Percentiles rank a stretch among this genome's conserved stretches.
These are phyloP conservation scores for Neurospora terricola DNA, from an alignment of 495 filamentous ascomycete genomes.

Conservation along the genomic window DNA sequence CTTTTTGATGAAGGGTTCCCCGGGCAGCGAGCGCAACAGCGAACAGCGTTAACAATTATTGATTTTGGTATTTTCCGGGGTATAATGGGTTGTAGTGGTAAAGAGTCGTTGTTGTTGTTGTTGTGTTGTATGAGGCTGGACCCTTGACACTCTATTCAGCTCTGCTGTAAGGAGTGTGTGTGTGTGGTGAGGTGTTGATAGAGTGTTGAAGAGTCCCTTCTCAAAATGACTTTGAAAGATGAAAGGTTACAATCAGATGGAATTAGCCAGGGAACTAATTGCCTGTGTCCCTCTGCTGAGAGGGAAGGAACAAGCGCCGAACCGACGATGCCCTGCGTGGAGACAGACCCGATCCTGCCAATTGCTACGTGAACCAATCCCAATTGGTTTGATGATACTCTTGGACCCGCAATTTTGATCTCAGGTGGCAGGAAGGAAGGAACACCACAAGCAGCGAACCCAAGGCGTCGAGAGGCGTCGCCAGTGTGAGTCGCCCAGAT, in stretches of 20 bases:
- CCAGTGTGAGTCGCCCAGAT: too few species aligned
- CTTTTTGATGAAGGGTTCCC: neutral
- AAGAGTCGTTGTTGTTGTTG: neutral
- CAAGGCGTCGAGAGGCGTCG: neutral
- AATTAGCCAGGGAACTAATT: neutral
- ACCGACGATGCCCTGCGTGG: neutral
- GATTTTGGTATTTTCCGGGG: neutral
- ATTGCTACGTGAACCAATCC: neutral
- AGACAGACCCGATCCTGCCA: neutral
- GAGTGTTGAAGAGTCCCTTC: neutral
- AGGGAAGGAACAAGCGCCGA: neutral
- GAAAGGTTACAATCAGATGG: neutral
- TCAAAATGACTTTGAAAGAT: neutral
- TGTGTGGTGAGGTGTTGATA: neutral
- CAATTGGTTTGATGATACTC: neutral
- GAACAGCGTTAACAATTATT: neutral
- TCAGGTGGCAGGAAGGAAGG: neutral
- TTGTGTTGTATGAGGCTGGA: neutral
- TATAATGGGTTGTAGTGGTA: neutral
- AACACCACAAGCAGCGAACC: neutral
- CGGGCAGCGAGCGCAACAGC: neutral
- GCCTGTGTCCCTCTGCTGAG: neutral
- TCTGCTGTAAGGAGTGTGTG: neutral
- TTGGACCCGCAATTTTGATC: neutral
- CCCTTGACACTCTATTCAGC: neutral